Percentiles rank a stretch among this genome's conserved stretches.
Conservation (phyloP, 352 stramenopile genomes). For the Globisporangium irregulare region DNA sequence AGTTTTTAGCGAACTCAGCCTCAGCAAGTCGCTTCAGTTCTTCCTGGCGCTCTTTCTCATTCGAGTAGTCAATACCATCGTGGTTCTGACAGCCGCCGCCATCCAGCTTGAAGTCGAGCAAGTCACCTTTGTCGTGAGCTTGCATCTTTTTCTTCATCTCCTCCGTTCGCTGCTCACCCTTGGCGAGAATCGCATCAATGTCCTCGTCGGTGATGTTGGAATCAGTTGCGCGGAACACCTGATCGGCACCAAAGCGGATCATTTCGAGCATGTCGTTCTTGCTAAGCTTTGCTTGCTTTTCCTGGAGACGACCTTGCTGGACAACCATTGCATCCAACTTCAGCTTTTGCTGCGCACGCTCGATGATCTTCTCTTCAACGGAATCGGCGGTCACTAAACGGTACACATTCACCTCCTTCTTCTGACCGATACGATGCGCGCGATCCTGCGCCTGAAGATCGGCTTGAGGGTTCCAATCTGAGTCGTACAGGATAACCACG, state of each 20-base stretch:
- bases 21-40: constrained; percentile 83
- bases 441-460: constrained; percentile 95
- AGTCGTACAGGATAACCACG: constrained; percentile 98
- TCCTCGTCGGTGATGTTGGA: constrained; percentile 97
- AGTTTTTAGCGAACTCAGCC: constrained; percentile 70
- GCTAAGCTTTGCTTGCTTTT: constrained; percentile 91
- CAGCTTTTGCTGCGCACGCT: constrained; percentile 97
- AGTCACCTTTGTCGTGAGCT: constrained; percentile 77
- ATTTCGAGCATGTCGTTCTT: constrained; percentile 97
- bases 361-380: constrained; percentile 99
- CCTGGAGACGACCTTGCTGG: constrained; percentile 80
- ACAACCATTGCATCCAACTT: constrained; percentile 88
- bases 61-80: constrained; percentile 96
- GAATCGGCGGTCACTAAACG: constrained; percentile 94
- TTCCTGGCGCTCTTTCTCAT: constrained; percentile 85
- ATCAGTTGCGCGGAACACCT: constrained; percentile 96
- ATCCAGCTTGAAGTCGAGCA: constrained; percentile 92
- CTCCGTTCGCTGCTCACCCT: constrained; percentile 81
- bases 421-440: constrained; percentile 98
- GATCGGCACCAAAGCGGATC: constrained; percentile 97
- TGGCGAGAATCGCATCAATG: constrained; percentile 97
- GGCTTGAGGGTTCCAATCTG: constrained; percentile 98
- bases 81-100: constrained; percentile 94
- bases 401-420: constrained; percentile 97
- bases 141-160: constrained; percentile 89